Conservation (phyloP, 129 eudicot species). For the Daucus carota region DH1_v3.0 NC_030385.2:30538001-30538500, state of each 20-base stretch:
- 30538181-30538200: background rate
- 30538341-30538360: background rate
- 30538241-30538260: too few relatives aligned
- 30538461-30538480: too few relatives aligned
- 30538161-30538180: background rate
- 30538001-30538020: background rate
- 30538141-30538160: background rate
- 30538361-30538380: too few relatives aligned
- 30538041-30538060: conserved; percentile 11
- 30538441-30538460: too few relatives aligned
- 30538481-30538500: too few relatives aligned
- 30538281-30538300: too few relatives aligned
- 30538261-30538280: background rate
- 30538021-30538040: background rate
- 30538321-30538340: too few relatives aligned
- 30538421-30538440: too few relatives aligned
- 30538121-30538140: background rate
- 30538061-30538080: conserved; percentile 1
- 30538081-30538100: too few relatives aligned
- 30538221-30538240: too few relatives aligned
- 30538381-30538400: too few relatives aligned
- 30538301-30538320: background rate
- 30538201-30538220: too few relatives aligned
- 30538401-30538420: background rate
- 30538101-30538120: background rate